Percentiles rank a stretch among this genome's conserved stretches.
These are phyloP conservation scores for Ophiostoma sp. DNA, from an alignment of 2,329 filamentous ascomycete genomes.

Conservation along the genomic window DNA sequence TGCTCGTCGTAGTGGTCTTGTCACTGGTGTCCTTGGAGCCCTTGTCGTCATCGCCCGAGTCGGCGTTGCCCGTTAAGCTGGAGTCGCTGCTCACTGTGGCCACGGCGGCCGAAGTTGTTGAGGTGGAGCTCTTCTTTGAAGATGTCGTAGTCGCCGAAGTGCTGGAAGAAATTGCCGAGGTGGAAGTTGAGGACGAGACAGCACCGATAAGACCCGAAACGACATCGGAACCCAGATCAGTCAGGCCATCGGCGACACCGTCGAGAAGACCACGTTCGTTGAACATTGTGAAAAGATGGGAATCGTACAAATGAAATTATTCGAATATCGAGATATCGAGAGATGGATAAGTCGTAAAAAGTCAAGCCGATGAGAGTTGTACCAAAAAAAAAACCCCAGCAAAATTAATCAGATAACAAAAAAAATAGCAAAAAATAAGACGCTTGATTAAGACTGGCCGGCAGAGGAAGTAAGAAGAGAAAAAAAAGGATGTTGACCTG, in stretches of 20 bases:
- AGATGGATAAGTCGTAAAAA: not conserved
- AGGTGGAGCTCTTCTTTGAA: not conserved
- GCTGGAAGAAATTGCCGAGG: not conserved
- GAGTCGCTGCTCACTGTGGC: conserved; percentile 6
- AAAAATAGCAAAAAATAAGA: not conserved
- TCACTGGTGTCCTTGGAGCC: not conserved
- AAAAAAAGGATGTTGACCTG: conserved; percentile 20
- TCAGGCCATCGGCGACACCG: conserved; percentile 11
- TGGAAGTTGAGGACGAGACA: not conserved
- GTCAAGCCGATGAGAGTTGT: not conserved
- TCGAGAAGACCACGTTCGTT: conserved; percentile 17
- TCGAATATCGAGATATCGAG: conserved; percentile 2
- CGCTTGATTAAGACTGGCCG: conserved; percentile 5
- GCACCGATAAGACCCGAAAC: conserved; percentile 14
- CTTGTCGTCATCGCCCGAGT: not conserved
- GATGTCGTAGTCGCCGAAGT: not conserved
- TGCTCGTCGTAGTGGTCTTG: not conserved
- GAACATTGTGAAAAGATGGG: conserved; percentile 14
- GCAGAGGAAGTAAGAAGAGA: conserved; percentile 13
- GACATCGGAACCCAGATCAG: conserved; percentile 5
- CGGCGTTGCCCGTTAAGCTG: conserved; percentile 13
- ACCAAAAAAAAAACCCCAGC: not conserved
- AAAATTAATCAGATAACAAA: not conserved
- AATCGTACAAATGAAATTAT: conserved; percentile 11
- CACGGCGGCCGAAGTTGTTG: not conserved